A percentile compares a stretch with the other conserved stretches of the same genome.
Conservation (phyloP, 2,329 filamentous ascomycete species). For the Ophiobolus disseminans region DNA sequence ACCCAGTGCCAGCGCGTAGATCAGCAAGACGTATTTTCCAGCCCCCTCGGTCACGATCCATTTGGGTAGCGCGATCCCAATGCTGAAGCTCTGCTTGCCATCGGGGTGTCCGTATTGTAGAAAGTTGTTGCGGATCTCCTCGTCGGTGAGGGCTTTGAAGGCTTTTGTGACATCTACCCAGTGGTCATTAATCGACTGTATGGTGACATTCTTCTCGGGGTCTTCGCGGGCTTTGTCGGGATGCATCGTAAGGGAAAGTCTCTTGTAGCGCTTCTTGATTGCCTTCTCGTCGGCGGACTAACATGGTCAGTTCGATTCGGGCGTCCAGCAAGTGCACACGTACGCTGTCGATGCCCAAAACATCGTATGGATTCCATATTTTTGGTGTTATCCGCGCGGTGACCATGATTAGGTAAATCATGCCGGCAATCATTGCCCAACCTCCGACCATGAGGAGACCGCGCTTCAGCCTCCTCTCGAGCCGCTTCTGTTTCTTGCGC, state of each 20-base stretch:
- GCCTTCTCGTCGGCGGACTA: slow-evolving; percentile 84
- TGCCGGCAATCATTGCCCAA: slow-evolving; percentile 84
- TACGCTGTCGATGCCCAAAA: slow-evolving; percentile 84
- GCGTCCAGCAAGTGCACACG: slow-evolving; percentile 29
- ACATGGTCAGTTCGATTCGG: slow-evolving; percentile 25
- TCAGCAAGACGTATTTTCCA: slow-evolving; percentile 90
- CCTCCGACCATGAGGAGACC: slow-evolving; percentile 76
- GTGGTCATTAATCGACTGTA: slow-evolving; percentile 81
- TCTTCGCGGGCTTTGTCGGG: slow-evolving; percentile 92
- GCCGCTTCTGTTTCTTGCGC: slow-evolving; percentile 85
- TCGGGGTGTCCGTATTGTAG: slow-evolving; percentile 95
- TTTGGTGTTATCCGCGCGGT: slow-evolving; percentile 75
- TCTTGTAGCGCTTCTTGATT: slow-evolving; percentile 91
- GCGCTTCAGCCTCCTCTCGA: slow-evolving; percentile 87
- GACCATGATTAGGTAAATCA: slow-evolving; percentile 87
- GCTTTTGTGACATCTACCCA: slow-evolving; percentile 98
- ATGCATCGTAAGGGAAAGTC: slow-evolving; percentile 83
- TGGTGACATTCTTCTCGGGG: slow-evolving; percentile 84
- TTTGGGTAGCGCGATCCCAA: slow-evolving; percentile 93
- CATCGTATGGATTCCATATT: slow-evolving; percentile 97
- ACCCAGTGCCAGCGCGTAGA: slow-evolving; percentile 88
- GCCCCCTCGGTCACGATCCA: slow-evolving; percentile 93
- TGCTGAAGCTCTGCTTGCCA: slow-evolving; percentile 97
- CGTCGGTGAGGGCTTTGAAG: slow-evolving; percentile 96
- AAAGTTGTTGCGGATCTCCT: slow-evolving; percentile 96